Conservation (phyloP, 2,329 filamentous ascomycete species). For the Exophiala lecanii-corni region DNA sequence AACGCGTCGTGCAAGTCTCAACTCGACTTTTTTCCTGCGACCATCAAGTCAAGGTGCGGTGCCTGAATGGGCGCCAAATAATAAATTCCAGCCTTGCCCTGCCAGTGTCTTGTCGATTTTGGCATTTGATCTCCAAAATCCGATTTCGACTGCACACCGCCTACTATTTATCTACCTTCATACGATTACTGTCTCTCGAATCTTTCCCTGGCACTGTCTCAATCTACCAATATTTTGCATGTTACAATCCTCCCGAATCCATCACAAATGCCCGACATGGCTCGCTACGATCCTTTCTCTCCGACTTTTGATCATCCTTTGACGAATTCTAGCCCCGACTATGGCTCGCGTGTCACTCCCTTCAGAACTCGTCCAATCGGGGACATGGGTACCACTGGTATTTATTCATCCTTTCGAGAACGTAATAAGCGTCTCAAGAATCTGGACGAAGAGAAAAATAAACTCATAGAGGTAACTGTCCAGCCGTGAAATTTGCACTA, state of each 20-base stretch:
- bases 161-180: neutral
- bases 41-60: too few species aligned
- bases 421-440: slow-evolving; percentile 42
- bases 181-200: too few species aligned
- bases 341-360: slow-evolving; percentile 19
- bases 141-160: neutral
- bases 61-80: neutral
- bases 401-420: slow-evolving; percentile 27
- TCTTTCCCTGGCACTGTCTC: neutral
- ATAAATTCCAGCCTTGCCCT: neutral
- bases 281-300: slow-evolving; percentile 26
- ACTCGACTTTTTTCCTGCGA: too few species aligned
- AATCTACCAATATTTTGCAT: neutral
- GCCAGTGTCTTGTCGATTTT: neutral
- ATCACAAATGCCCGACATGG: slow-evolving; percentile 26
- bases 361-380: slow-evolving; percentile 23
- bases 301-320: slow-evolving; percentile 26
- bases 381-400: slow-evolving; percentile 8
- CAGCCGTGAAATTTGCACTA: neutral
- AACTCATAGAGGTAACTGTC: slow-evolving; percentile 42
- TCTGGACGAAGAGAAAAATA: slow-evolving; percentile 44
- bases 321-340: slow-evolving; percentile 27
- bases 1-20: too few species aligned
- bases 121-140: slow-evolving; percentile 16
- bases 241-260: neutral